Evolutionary conservation across 352 stramenopile genomes (phyloP).

Genomic region (Phytophthora constricta): DNA sequence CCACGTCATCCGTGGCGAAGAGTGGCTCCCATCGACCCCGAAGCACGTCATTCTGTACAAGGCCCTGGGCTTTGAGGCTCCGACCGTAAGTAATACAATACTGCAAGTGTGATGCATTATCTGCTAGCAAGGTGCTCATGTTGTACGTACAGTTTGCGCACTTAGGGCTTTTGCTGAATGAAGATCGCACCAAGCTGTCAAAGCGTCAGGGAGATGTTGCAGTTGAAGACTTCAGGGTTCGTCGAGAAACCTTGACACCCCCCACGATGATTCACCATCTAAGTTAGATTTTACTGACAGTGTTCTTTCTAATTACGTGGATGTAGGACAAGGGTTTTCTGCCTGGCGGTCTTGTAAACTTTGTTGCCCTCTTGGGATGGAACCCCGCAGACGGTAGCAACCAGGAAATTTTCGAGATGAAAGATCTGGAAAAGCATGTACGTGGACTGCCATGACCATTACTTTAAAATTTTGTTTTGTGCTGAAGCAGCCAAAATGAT

Average conservation of each 20-base stretch:
- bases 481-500: not conserved
- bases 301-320: too few species aligned
- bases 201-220: conserved; percentile 98
- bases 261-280: too few species aligned
- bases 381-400: conserved; percentile 95
- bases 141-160: conserved; percentile 76
- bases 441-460: not conserved
- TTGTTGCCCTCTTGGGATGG: conserved; percentile 98
- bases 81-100: conserved; percentile 43
- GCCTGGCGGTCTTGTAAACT: conserved; percentile 97
- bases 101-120: not conserved
- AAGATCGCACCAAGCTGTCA: conserved; percentile 98
- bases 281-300: too few species aligned
- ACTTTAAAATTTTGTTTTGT: too few species aligned
- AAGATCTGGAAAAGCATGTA: conserved; percentile 88
- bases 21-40: conserved; percentile 92
- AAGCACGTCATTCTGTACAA: conserved; percentile 94
- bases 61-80: conserved; percentile 77
- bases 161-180: conserved; percentile 95
- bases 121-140: too few species aligned
- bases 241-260: conserved; percentile 14
- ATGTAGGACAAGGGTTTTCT: conserved; percentile 94
- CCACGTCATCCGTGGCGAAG: conserved; percentile 97
- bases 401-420: conserved; percentile 96
- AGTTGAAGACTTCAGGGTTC: conserved; percentile 96